phyloP scores from a whole-genome alignment of 495 filamentous ascomycete species.

The Endocarpon pusillum region DNA sequence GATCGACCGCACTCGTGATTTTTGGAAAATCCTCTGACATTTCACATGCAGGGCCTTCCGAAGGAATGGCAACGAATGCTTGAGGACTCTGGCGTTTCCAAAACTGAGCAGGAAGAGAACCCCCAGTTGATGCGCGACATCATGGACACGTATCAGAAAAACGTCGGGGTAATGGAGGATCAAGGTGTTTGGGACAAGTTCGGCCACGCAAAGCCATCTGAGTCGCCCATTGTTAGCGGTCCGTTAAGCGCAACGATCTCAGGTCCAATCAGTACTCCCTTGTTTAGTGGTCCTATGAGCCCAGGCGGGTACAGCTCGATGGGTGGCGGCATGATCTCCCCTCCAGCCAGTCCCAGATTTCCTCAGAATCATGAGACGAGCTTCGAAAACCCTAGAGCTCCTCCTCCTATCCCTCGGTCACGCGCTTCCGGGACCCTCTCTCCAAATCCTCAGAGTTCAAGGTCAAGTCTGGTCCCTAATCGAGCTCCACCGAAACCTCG shows the following conservation, averaged over 20 bases:
- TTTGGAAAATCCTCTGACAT: slow-evolving; percentile 2
- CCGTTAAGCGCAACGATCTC: slow-evolving; percentile 22
- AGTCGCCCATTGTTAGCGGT: no score
- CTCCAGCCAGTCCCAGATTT: slow-evolving; percentile 81
- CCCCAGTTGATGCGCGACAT: slow-evolving; percentile 89
- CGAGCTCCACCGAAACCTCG: no score
- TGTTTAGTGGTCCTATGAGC: neutral
- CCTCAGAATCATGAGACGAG: slow-evolving; percentile 80
- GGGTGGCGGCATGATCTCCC: slow-evolving; percentile 39
- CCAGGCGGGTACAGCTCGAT: slow-evolving; percentile 3
- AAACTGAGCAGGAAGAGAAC: slow-evolving; percentile 89
- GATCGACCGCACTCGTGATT: neutral
- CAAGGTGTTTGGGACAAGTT: slow-evolving; percentile 94
- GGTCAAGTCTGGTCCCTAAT: slow-evolving; percentile 14
- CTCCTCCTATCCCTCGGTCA: slow-evolving; percentile 71
- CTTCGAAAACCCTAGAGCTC: slow-evolving; percentile 91
- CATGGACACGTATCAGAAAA: slow-evolving; percentile 91
- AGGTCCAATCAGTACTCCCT: slow-evolving; percentile 21
- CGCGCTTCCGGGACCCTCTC: slow-evolving; percentile 11
- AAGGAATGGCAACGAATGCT: slow-evolving; percentile 96
- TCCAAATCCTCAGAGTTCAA: slow-evolving; percentile 9
- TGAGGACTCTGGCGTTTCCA: slow-evolving; percentile 88
- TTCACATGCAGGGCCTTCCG: slow-evolving; percentile 67
- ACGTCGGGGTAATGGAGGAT: slow-evolving; percentile 57
- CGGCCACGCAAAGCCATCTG: slow-evolving; percentile 55